Conservation (phyloP, 164 flowering plant genomes). For the Santalum album region DNA sequence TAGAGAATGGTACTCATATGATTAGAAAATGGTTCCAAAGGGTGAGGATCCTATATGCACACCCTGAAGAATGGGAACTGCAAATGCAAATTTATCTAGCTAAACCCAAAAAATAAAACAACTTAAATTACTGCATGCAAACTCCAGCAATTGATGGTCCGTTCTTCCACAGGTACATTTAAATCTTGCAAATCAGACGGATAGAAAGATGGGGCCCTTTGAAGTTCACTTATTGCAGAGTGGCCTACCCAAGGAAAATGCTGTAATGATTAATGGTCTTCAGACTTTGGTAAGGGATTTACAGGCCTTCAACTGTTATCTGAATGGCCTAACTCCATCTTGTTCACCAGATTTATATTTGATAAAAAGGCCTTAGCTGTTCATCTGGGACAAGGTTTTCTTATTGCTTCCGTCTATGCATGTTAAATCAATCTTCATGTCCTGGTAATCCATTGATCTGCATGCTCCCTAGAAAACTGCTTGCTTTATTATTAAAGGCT, state of each 20-base stretch:
- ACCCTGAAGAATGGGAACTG: no score
- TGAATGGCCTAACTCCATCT: background rate
- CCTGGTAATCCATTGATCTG: background rate
- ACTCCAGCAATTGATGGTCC: no score
- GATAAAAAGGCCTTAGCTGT: background rate
- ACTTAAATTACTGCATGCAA: no score
- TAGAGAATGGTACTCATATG: no score
- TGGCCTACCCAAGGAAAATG: slow-evolving; percentile 47
- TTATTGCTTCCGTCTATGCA: background rate
- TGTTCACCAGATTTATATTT: background rate
- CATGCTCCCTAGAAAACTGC: background rate
- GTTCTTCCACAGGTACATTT: slow-evolving; percentile 45
- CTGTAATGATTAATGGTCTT: slow-evolving; percentile 70
- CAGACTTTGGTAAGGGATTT: slow-evolving; percentile 55
- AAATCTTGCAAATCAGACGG: slow-evolving; percentile 66
- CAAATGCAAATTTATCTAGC: no score
- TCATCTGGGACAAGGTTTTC: background rate
- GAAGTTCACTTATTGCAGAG: slow-evolving; percentile 50
- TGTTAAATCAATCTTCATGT: background rate
- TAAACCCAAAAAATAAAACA: no score
- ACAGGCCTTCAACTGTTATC: background rate
- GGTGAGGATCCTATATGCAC: no score
- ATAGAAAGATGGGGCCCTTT: slow-evolving; percentile 76
- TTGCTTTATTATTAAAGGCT: background rate
- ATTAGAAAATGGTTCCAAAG: no score